These are phyloP conservation scores for Phaffomyces thermotolerans DNA, from an alignment of 805 yeast species.

Conservation along the genomic window DNA sequence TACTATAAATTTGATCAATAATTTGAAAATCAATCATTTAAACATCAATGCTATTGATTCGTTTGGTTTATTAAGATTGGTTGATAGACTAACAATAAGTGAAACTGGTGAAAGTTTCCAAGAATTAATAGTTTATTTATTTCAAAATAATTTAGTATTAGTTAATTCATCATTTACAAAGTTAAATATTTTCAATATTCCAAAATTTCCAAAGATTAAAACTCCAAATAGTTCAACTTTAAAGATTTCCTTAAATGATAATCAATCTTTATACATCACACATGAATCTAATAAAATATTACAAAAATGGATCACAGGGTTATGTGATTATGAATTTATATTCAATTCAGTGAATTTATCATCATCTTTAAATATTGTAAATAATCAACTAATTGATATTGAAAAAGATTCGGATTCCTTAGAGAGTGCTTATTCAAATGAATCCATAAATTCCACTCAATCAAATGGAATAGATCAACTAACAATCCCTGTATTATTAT, in stretches of 20 bases:
- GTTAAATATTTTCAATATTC: conserved; percentile 3
- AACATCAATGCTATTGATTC: conserved; percentile 24
- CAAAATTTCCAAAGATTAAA: conserved; percentile 7
- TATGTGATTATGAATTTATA: conserved; percentile 27
- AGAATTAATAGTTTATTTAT: conserved; percentile 28
- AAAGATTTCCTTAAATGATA: conserved; percentile 13
- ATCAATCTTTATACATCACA: conserved; percentile 19
- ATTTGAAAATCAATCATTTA: conserved; percentile 10
- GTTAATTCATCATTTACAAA: conserved; percentile 8
- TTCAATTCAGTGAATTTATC: conserved; percentile 26
- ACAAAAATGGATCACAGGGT: conserved; percentile 36
- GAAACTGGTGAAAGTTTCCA: conserved; percentile 21
- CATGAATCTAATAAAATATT: conserved; percentile 25
- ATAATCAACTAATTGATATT: not conserved
- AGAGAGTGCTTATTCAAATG: not conserved
- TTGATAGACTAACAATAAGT: conserved; percentile 28
- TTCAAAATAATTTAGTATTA: conserved; percentile 20
- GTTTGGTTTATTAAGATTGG: conserved; percentile 30
- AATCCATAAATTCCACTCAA: not conserved
- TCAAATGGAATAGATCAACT: conserved; percentile 8
- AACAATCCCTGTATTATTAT: conserved; percentile 17
- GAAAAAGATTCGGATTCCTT: too few species aligned
- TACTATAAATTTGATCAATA: conserved; percentile 6
- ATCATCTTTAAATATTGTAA: conserved; percentile 23
- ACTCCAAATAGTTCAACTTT: conserved; percentile 20